Conservation (phyloP, 1,284 basidiomycete species). For the Pseudozyma thailandica region DNA sequence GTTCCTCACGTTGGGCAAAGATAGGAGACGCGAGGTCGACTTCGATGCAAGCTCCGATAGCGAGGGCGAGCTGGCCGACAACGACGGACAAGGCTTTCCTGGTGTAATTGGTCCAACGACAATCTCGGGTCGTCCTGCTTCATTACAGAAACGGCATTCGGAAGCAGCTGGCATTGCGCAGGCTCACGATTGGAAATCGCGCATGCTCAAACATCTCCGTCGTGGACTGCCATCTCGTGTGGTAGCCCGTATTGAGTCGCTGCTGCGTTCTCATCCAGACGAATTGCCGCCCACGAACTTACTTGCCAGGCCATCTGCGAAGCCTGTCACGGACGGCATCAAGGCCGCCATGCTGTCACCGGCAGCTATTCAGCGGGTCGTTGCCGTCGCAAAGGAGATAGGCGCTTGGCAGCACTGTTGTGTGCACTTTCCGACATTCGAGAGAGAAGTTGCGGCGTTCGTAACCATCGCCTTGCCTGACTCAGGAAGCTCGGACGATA, state of each 20-base stretch:
- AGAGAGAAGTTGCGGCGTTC: conserved; percentile 42
- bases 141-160: background rate
- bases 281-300: conserved; percentile 38
- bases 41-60: conserved; percentile 35
- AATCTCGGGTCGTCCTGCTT: conserved; percentile 1
- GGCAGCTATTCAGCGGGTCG: conserved; percentile 21
- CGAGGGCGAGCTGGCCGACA: conserved; percentile 14
- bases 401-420: conserved; percentile 55
- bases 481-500: background rate
- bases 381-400: conserved; percentile 43
- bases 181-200: conserved; percentile 13
- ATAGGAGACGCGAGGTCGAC: conserved; percentile 34
- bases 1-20: conserved; percentile 44
- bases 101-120: background rate
- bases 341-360: conserved; percentile 18
- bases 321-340: conserved; percentile 31
- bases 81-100: background rate
- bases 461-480: conserved; percentile 23
- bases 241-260: conserved; percentile 19
- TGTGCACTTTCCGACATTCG: conserved; percentile 49
- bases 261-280: conserved; percentile 27
- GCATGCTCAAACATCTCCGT: conserved; percentile 44
- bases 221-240: conserved; percentile 29
- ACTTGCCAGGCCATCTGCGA: conserved; percentile 23
- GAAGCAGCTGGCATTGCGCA: conserved; percentile 5